Evolutionary conservation across 768 basidiomycete genomes (phyloP).

Genomic region (Lactifluus rugatus): DNA sequence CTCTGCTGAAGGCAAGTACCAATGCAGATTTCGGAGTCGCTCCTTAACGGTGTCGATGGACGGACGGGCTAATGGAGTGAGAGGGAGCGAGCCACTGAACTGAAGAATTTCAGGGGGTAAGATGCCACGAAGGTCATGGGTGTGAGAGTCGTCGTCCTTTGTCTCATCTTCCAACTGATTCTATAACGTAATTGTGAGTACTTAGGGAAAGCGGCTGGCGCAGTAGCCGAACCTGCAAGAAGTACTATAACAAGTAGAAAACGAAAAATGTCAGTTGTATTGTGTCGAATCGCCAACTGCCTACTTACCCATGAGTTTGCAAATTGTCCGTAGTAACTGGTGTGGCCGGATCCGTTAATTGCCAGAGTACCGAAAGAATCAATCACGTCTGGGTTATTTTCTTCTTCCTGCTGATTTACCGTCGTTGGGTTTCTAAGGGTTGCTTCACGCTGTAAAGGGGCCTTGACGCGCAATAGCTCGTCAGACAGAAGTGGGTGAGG

Average conservation of each 20-base stretch:
- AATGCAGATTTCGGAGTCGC: slow-evolving; percentile 48
- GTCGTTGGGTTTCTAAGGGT: slow-evolving; percentile 23
- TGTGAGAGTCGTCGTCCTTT: slow-evolving; percentile 37
- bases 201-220: slow-evolving; percentile 3
- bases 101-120: slow-evolving; percentile 55
- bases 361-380: slow-evolving; percentile 77
- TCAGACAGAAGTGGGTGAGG: slow-evolving; percentile 60
- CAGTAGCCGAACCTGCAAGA: slow-evolving; percentile 50
- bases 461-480: slow-evolving; percentile 66
- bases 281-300: background rate
- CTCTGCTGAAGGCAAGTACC: slow-evolving; percentile 57
- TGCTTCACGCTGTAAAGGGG: slow-evolving; percentile 59
- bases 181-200: slow-evolving; percentile 35
- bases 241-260: slow-evolving; percentile 61
- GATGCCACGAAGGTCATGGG: slow-evolving; percentile 41
- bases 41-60: slow-evolving; percentile 32
- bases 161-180: slow-evolving; percentile 50
- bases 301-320: slow-evolving; percentile 66
- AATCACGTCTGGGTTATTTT: slow-evolving; percentile 62
- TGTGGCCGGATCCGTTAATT: slow-evolving; percentile 58
- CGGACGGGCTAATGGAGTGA: slow-evolving; percentile 35
- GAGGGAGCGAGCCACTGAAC: slow-evolving; percentile 57
- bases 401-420: slow-evolving; percentile 39
- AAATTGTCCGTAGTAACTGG: slow-evolving; percentile 67
- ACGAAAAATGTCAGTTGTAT: slow-evolving; percentile 13